Conservation (phyloP, 495 filamentous ascomycete species). For the Hypoxylon perforatum region DNA sequence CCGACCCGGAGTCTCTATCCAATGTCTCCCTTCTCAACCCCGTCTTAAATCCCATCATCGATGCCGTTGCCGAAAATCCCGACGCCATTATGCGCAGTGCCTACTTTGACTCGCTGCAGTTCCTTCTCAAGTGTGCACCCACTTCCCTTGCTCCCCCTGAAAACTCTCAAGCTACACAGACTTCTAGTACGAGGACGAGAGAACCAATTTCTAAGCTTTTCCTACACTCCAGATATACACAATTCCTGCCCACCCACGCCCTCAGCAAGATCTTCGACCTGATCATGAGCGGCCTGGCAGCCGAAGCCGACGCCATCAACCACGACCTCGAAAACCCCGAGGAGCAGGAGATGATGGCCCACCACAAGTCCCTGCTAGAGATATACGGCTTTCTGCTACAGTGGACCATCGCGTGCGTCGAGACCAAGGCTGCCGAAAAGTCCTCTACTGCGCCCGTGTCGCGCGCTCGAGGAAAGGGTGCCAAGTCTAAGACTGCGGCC, state of each 20-base stretch:
- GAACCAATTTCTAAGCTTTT: slow-evolving; percentile 71
- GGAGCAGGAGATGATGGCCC: slow-evolving; percentile 84
- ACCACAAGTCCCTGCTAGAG: slow-evolving; percentile 91
- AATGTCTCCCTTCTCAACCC: slow-evolving; percentile 78
- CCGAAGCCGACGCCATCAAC: slow-evolving; percentile 87
- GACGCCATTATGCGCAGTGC: slow-evolving; percentile 82
- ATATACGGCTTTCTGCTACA: slow-evolving; percentile 95
- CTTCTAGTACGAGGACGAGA: slow-evolving; percentile 21
- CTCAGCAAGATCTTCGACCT: slow-evolving; percentile 95
- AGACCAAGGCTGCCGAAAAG: slow-evolving; percentile 93
- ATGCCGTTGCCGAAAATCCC: slow-evolving; percentile 90
- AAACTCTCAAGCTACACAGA: slow-evolving; percentile 39
- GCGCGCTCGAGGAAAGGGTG: slow-evolving; percentile 79
- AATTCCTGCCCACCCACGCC: slow-evolving; percentile 78
- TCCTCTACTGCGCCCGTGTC: slow-evolving; percentile 74
- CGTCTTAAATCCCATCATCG: slow-evolving; percentile 90
- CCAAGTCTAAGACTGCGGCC: slow-evolving; percentile 71
- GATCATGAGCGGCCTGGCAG: slow-evolving; percentile 90
- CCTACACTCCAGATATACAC: slow-evolving; percentile 79
- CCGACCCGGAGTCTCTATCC: slow-evolving; percentile 85
- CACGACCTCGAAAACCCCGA: slow-evolving; percentile 85
- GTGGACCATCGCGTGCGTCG: slow-evolving; percentile 92
- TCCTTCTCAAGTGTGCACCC: slow-evolving; percentile 93
- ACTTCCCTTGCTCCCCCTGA: slow-evolving; percentile 60
- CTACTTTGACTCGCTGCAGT: slow-evolving; percentile 91